These are phyloP conservation scores for Nephelium lappaceum DNA, from an alignment of 345 rosid species.

Conservation along the genomic window DNA sequence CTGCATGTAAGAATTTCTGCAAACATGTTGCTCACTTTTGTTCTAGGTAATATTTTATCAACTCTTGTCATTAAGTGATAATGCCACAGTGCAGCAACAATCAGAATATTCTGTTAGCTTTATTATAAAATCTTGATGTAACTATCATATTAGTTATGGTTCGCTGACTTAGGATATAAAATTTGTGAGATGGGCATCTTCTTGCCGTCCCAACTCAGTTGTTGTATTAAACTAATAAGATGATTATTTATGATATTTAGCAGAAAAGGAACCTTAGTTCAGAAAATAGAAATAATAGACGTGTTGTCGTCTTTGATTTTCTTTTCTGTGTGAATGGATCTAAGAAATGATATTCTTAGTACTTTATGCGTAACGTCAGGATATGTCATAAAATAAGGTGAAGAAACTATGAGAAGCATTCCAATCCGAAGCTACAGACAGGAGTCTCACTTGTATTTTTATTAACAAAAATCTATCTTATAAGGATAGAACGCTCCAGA, in stretches of 20 bases:
- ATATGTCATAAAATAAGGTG: constrained; percentile 6
- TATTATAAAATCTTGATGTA: constrained; percentile 5
- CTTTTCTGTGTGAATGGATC: neutral
- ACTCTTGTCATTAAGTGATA: constrained; percentile 10
- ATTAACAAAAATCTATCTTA: constrained; percentile 5
- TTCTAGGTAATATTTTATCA: neutral
- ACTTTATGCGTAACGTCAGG: neutral
- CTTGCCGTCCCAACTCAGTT: constrained; percentile 37
- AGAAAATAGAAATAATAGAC: constrained; percentile 15
- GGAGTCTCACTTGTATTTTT: constrained; percentile 24
- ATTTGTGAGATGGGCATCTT: constrained; percentile 15
- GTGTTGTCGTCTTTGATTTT: constrained; percentile 21
- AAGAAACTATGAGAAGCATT: constrained; percentile 20
- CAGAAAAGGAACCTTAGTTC: constrained; percentile 19
- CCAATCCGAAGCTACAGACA: constrained; percentile 33
- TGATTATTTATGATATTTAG: constrained; percentile 27
- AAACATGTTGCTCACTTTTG: neutral
- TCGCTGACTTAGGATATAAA: constrained; percentile 22
- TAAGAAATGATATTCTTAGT: neutral
- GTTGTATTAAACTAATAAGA: constrained; percentile 21
- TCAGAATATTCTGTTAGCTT: constrained; percentile 6
- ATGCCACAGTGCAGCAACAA: neutral
- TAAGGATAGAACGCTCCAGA: constrained; percentile 24
- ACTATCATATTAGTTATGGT: constrained; percentile 24
- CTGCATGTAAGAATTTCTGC: neutral